Conservation (phyloP, 2,329 filamentous ascomycete species). For the Eurotiales sp. region DNA sequence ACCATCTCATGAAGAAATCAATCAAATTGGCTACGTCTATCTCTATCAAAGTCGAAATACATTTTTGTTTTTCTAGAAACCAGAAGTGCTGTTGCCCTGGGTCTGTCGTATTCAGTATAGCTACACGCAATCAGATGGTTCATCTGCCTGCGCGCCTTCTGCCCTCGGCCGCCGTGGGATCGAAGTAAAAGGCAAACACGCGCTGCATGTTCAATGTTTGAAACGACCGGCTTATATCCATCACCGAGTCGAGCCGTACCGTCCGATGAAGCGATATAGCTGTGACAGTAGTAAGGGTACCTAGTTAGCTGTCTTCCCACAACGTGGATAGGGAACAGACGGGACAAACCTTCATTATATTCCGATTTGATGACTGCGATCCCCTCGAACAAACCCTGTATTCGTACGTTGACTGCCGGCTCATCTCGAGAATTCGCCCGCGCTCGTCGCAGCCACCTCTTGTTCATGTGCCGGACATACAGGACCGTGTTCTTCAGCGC, state of each 20-base stretch:
- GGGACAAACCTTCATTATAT: not conserved
- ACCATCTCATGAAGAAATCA: too few species aligned
- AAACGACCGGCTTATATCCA: not conserved
- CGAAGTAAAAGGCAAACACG: constrained; percentile 7
- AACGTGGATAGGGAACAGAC: not conserved
- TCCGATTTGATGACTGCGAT: not conserved
- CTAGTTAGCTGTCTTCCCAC: not conserved
- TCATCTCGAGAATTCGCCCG: not conserved
- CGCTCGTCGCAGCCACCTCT: not conserved
- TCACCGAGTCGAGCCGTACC: not conserved
- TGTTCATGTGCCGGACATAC: not conserved
- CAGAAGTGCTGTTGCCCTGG: not conserved
- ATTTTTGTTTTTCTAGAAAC: not conserved
- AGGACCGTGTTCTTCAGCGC: constrained; percentile 5
- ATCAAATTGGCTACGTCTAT: too few species aligned
- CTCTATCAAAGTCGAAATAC: too few species aligned
- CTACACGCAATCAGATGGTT: too few species aligned
- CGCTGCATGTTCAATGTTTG: constrained; percentile 2
- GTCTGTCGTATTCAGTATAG: too few species aligned
- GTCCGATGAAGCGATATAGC: not conserved
- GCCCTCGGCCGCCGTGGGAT: not conserved
- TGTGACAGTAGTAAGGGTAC: not conserved
- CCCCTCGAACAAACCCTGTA: not conserved
- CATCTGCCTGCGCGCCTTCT: too few species aligned
- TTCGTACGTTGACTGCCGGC: not conserved